These are phyloP conservation scores for Suillus fuscotomentosus DNA, from an alignment of 768 basidiomycete genomes.

Conservation along the genomic window DNA sequence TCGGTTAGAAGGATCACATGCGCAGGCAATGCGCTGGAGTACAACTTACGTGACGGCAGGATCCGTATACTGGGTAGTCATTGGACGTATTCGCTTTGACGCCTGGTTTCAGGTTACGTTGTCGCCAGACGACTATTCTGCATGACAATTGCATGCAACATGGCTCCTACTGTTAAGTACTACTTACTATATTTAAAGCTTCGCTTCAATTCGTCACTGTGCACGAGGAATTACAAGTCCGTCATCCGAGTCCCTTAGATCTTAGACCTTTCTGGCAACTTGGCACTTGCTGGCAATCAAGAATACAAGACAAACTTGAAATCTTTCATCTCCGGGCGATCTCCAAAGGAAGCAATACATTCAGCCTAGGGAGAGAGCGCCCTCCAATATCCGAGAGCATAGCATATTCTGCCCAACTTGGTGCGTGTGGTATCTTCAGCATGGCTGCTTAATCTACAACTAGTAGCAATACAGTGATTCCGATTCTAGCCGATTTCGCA, in stretches of 20 bases:
- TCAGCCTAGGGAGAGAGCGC: neutral
- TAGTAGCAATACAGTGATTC: neutral
- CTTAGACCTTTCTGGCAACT: neutral
- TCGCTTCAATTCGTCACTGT: neutral
- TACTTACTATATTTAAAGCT: neutral
- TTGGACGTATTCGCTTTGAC: conserved; percentile 1
- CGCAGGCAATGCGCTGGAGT: neutral
- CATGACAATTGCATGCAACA: neutral
- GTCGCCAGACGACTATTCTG: neutral
- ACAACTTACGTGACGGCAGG: neutral
- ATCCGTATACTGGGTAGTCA: neutral
- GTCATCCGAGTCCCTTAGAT: neutral
- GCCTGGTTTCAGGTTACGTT: neutral
- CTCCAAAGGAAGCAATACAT: neutral
- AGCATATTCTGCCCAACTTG: neutral
- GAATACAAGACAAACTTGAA: neutral
- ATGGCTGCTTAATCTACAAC: neutral
- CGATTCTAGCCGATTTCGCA: neutral
- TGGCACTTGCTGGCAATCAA: neutral
- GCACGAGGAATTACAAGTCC: neutral
- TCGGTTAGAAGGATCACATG: neutral
- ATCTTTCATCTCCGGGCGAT: neutral
- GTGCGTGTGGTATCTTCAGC: neutral
- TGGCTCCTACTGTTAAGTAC: neutral
- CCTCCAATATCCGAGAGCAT: neutral